Evolutionary conservation across 805 yeast species (phyloP).

Genomic region (Candida alai): DNA sequence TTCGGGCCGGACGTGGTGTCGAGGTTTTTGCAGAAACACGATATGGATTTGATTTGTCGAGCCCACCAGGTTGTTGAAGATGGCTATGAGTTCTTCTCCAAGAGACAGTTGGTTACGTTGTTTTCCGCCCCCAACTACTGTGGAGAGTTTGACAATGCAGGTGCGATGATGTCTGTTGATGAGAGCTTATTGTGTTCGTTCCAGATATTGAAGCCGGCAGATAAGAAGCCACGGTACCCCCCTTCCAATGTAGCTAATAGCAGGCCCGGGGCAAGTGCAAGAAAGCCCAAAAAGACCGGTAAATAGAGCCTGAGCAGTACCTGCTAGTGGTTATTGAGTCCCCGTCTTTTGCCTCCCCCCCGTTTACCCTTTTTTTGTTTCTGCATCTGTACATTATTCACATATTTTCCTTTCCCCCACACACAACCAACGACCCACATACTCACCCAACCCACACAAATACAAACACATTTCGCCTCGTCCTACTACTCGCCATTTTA

Average conservation of each 20-base stretch:
- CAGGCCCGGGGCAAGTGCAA: slow-evolving; percentile 12
- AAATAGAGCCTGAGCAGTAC: too few relatives aligned
- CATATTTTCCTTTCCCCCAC: background rate
- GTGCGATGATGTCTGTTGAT: slow-evolving; percentile 99
- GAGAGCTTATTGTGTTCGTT: slow-evolving; percentile 94
- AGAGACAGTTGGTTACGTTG: slow-evolving; percentile 91
- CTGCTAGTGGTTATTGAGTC: too few relatives aligned
- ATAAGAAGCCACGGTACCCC: slow-evolving; percentile 75
- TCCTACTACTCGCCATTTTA: too few relatives aligned
- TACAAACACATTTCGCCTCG: too few relatives aligned
- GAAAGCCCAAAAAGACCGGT: slow-evolving; percentile 12
- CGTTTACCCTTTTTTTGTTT: slow-evolving; percentile 4
- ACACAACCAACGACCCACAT: background rate
- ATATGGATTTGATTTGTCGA: slow-evolving; percentile 95
- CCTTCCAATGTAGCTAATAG: slow-evolving; percentile 24
- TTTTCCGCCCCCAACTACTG: slow-evolving; percentile 98
- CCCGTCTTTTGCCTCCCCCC: too few relatives aligned
- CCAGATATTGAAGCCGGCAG: slow-evolving; percentile 96
- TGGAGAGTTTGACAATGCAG: slow-evolving; percentile 98
- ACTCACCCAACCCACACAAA: too few relatives aligned
- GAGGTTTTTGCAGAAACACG: slow-evolving; percentile 93
- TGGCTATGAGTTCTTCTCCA: slow-evolving; percentile 95
- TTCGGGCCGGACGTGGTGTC: slow-evolving; percentile 99
- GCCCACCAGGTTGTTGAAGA: slow-evolving; percentile 99
- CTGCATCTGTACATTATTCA: slow-evolving; percentile 4